Percentiles rank a stretch among this genome's conserved stretches.
These are phyloP conservation scores for Sutorius eximius DNA, from an alignment of 1,284 basidiomycete species.

Conservation along the genomic window DNA sequence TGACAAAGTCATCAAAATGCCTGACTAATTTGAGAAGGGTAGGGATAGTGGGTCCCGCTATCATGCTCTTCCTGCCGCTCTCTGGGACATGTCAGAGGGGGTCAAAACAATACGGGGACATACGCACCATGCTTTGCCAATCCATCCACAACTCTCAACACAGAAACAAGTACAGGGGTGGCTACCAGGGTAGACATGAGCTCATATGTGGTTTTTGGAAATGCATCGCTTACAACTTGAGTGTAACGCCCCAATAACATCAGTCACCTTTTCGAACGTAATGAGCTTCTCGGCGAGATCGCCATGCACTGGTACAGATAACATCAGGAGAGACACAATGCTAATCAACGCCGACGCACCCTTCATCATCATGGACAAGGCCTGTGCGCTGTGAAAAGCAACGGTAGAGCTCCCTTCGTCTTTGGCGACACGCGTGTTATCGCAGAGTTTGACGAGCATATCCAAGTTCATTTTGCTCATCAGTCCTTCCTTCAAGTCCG, in stretches of 20 bases:
- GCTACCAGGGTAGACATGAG: conserved; percentile 14
- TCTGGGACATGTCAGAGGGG: conserved; percentile 3
- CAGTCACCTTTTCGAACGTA: conserved; percentile 15
- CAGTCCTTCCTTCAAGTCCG: conserved; percentile 14
- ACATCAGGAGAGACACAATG: background rate
- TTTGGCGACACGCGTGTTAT: conserved; percentile 6
- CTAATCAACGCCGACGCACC: conserved; percentile 6
- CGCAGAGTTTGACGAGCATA: conserved; percentile 20
- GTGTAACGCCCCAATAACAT: conserved; percentile 19
- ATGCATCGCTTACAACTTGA: conserved; percentile 17
- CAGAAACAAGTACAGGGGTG: conserved; percentile 22
- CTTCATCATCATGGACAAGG: conserved; percentile 27
- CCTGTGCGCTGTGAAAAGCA: conserved; percentile 32
- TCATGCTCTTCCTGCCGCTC: conserved; percentile 11
- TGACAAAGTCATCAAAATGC: conserved; percentile 30
- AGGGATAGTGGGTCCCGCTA: conserved; percentile 2
- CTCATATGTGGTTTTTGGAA: background rate
- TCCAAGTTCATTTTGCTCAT: conserved; percentile 24
- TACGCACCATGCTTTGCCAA: conserved; percentile 21
- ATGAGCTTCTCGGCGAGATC: conserved; percentile 16
- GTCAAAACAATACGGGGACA: background rate
- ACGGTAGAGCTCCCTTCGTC: conserved; percentile 17
- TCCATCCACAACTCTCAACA: conserved; percentile 21
- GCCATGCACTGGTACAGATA: conserved; percentile 15
- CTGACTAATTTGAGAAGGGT: conserved; percentile 24